Base-by-base conservation (phyloP, 306 rosid genomes). In the Rosa lucieae region DNA sequence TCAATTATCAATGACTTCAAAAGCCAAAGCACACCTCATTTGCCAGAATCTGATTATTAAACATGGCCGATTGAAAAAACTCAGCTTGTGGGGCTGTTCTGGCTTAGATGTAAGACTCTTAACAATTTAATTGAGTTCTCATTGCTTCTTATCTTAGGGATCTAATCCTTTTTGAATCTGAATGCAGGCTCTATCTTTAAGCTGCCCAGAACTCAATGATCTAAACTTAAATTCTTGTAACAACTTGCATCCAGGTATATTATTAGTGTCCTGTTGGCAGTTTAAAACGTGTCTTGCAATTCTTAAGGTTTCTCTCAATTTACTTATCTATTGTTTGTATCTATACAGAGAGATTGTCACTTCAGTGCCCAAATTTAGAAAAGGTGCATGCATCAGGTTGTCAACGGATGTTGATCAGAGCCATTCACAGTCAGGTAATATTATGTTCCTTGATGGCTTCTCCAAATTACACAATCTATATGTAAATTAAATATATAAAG, bases 31-130 rank as follows among this genome's bases (percentile, higher is more conserved):
- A 80, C 92, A 84, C 47, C 84, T 81, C 72, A 81, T 82, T 65
- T 89, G 88, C 89, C 98, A 96, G 78, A 96, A 96, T 85, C 84
- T 96, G 83, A 93, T 96, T 23, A 93, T 96, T 82, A 93, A 91
- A 78, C 99, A 96, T 59, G 81, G 79, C 82, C 90, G 83, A 67
- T 74, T 96, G 84, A 93, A 88, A 77, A 96, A 91, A 84, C 94
- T 96, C 75, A 96, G 99, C 83, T 86, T 96, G 76, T 96, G 99
- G 99, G 99, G 99, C 51, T 96, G 99, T 85, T 84, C 92, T 82
- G 94, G 96, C 80, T 88, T 96, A 84, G 94, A 91, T 72, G 99
- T 93, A 89, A 91, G 94, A 75, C 58, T 85, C 74, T 78, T 73
- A 59, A 80, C 77, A 3, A 56, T 58, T 29, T 59, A 63, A 6